phyloP scores from a whole-genome alignment of 805 yeast genomes.

The Yarrowia osloensis region DNA sequence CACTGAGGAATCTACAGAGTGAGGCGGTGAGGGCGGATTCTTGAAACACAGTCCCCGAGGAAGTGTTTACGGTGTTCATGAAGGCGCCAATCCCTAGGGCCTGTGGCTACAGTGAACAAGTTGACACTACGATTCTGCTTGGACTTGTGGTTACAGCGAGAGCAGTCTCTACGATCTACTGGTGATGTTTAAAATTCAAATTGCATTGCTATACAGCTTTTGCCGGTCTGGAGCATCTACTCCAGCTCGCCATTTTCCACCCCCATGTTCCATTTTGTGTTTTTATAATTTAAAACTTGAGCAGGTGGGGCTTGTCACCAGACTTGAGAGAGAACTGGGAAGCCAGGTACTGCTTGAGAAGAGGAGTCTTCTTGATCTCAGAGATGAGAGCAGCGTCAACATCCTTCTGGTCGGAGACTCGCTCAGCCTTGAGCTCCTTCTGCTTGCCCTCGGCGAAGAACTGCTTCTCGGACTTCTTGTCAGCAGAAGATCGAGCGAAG shows the following conservation, averaged over 20 bases:
- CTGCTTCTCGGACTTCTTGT: constrained; percentile 85
- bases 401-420: constrained; percentile 94
- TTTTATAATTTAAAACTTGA: constrained; percentile 73
- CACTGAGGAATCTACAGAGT: too few relatives aligned
- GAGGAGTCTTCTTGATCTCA: constrained; percentile 96
- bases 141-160: neutral
- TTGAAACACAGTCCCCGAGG: too few relatives aligned
- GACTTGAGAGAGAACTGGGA: constrained; percentile 93
- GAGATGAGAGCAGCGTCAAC: constrained; percentile 91
- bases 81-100: too few relatives aligned
- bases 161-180: neutral
- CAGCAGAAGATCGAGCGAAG: constrained; percentile 93
- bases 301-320: constrained; percentile 98
- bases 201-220: constrained; percentile 30
- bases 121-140: too few relatives aligned
- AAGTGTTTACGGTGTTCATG: too few relatives aligned
- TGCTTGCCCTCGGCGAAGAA: constrained; percentile 82
- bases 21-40: too few relatives aligned
- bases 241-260: constrained; percentile 27
- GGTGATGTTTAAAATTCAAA: neutral
- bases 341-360: constrained; percentile 94
- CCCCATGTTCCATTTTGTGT: constrained; percentile 30
- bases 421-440: constrained; percentile 87
- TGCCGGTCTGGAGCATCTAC: neutral
- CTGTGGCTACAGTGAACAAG: too few relatives aligned